Evolutionary conservation across 805 yeast species (phyloP).

Genomic region (Wickerhamiella hasegawae): DNA sequence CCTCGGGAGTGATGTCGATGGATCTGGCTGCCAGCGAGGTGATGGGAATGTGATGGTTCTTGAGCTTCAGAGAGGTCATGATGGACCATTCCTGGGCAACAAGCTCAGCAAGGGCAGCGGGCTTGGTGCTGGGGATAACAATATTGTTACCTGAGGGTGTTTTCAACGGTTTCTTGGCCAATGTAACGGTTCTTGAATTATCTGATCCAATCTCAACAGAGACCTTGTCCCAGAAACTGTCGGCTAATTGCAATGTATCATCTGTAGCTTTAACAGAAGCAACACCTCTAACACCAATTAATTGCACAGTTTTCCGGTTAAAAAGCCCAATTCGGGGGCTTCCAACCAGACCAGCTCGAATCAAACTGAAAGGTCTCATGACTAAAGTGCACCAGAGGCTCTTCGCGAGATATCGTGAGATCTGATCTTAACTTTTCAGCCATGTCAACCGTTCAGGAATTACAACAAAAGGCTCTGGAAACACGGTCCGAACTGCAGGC

Average conservation of each 20-base stretch:
- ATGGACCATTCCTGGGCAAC: conserved; percentile 80
- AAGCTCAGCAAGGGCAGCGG: conserved; percentile 45
- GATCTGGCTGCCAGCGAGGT: conserved; percentile 81
- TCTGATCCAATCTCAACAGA: conserved; percentile 24
- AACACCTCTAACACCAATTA: too few species aligned
- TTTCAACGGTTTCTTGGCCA: conserved; percentile 62
- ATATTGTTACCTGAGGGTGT: too few species aligned
- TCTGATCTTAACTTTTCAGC: background rate
- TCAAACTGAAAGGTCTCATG: too few species aligned
- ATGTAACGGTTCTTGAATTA: conserved; percentile 34
- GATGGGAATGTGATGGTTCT: conserved; percentile 67
- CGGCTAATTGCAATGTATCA: conserved; percentile 6
- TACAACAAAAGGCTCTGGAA: conserved; percentile 47
- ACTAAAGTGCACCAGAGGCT: too few species aligned
- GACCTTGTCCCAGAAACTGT: conserved; percentile 73
- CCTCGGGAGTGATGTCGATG: conserved; percentile 47
- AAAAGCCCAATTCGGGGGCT: too few species aligned
- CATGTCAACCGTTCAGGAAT: conserved; percentile 25
- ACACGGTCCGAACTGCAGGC: conserved; percentile 43
- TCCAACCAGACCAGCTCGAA: too few species aligned
- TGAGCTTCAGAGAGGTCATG: conserved; percentile 45
- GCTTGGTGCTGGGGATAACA: conserved; percentile 36
- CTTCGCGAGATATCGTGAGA: too few species aligned
- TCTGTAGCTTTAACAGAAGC: background rate
- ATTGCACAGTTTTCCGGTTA: too few species aligned